Base-by-base conservation (phyloP, 1,284 basidiomycete species). In the Boletus sp. region DNA sequence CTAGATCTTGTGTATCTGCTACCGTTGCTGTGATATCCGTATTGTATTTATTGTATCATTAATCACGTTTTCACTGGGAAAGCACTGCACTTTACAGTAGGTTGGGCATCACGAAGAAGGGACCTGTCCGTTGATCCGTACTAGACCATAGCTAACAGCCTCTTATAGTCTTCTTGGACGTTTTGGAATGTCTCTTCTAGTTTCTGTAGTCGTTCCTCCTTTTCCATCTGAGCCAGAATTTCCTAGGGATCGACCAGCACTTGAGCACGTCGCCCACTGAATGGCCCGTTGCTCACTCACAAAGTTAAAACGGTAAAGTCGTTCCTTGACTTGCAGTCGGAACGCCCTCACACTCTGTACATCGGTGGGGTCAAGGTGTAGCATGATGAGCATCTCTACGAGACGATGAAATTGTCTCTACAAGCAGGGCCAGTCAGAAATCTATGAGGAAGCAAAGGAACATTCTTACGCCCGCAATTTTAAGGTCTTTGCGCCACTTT, bases 291-390 rank as follows among this genome's bases (percentile, higher is more conserved):
- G 9, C 5, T 39, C 46, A 74, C 89, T 61, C 61, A 93, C 93
- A 65, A 87, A 94, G 71, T 98, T 99, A 71, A 96, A 96, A 36
- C 92, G 78, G 66, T 89, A 98, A 45, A 99, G 70, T 29, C 95
- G 79, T 65, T 94, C 92, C 70, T 99, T 96, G 64, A 95, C 91
- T 67, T 91, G 83, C 42, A 94, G 67, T 49, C 93, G 76, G 66
- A 86, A 94, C 22, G 83, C 82, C 44, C 73, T 78, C 60, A 78
- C 69, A 27, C 74, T 73, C 10, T 69, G 75, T 33, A 68, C 57
- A 61, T 95, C 83, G 9, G 69, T 61, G 7, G 79, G 73, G 57
- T 91, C 81, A 50, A 97, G 72, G 35, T 83, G 77, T 54, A 83
- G 70, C 52, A 95, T 75, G 44, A 90, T 80, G 19, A 96, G 75